These are phyloP conservation scores for Backusella liffmaniae DNA, from an alignment of 192 early-diverging fungal genomes.

Conservation along the genomic window DNA sequence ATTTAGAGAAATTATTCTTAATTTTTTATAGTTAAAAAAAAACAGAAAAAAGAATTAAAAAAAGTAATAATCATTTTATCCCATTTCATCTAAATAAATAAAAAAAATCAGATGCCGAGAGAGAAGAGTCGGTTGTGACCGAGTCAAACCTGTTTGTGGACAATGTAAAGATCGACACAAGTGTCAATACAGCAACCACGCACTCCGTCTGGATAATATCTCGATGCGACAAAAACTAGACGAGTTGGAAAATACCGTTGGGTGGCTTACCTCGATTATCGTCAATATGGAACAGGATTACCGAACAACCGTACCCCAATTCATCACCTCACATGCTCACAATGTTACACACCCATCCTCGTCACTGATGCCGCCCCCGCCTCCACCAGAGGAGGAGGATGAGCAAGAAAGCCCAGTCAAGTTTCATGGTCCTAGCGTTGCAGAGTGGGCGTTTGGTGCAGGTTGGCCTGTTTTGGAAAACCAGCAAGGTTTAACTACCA, in stretches of 20 bases:
- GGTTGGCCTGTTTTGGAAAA: conserved; percentile 19
- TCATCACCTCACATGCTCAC: background rate
- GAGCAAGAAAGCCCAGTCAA: background rate
- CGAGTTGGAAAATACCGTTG: background rate
- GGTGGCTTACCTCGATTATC: background rate
- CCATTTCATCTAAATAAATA: background rate
- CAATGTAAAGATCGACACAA: conserved; percentile 15
- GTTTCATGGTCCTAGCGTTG: background rate
- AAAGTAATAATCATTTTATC: background rate
- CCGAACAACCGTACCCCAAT: background rate
- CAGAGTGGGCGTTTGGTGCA: background rate
- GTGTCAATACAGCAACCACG: conserved; percentile 13
- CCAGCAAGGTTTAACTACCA: background rate
- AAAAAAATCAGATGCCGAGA: conserved; percentile 18
- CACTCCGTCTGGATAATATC: conserved; percentile 2
- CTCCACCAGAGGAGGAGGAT: background rate
- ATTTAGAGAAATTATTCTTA: background rate
- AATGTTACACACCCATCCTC: background rate
- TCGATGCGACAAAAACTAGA: conserved; percentile 12
- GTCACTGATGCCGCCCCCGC: too few relatives aligned
- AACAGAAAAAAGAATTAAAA: background rate
- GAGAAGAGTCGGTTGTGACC: conserved; percentile 25
- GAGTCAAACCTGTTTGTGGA: conserved; percentile 17
- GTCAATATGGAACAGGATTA: background rate
- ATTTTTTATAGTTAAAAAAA: background rate